Evolutionary conservation across 1,139 yeast species (phyloP), one percentile per base, ranked within the genome.

Genomic region (Yamadazyma dendronema): DNA sequence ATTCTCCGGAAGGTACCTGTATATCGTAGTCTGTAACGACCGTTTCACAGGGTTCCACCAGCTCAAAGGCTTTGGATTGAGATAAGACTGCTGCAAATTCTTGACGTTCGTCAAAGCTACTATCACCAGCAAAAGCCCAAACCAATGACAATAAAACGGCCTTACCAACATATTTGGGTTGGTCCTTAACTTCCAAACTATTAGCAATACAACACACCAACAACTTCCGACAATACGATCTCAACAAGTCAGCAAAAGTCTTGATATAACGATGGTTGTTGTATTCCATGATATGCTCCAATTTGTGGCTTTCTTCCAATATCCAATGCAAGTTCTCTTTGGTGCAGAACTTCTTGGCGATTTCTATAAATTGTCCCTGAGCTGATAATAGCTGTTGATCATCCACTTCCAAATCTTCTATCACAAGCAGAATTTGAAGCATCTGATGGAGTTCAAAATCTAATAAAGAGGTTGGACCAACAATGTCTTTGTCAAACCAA

Each of bases 51-150:
- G 27, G 24, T 4, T 45, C 48, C 33, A 60, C 14, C 4, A 31
- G 31, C 4, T 34, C 22, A 51, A 54, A 42, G 37, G 39, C 29
- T 47, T 43, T 36, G 54, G 56, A 7, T 39, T 48, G 33, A 4
- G 56, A 37, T 9, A 81, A 40, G 4, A 47, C 48, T 0, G 41
- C 38, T 1, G 72, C 66, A 51, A 82, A 77, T 0, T 36, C 30
- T 10, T 56, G 59, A 36, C 81, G 65, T 2, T 68, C 75, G 0
- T 47, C 53, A 4, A 62, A 39, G 0, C 64, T 36, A 37, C 77
- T 57, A 48, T 81, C 90, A 1, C 94, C 94, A 0, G 80, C 67
- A 53, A 84, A 78, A 0, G 92, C 70, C 95, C 95, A 86, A 0
- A 73, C 55, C 7, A 81, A 31, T 0, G 83, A 64, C 5, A 79